Base-by-base conservation (phyloP, 768 basidiomycete species). In the Mycena galericulata region DNA sequence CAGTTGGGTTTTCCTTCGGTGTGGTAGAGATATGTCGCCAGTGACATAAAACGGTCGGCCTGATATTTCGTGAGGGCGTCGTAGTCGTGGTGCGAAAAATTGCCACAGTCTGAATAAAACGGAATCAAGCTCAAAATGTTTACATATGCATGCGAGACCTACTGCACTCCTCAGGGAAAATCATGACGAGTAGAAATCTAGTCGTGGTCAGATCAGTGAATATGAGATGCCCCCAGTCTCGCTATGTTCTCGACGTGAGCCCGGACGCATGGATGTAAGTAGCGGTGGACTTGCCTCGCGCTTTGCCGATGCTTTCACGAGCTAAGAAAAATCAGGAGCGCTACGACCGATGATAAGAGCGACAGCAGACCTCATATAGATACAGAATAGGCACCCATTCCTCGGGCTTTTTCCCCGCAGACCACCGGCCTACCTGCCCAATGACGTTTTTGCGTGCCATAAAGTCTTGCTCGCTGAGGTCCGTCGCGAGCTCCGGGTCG, bases 201-300 rank as follows among this genome's bases (percentile, higher is more conserved):
- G 74, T 76, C 14, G 70, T 70, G 2, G 76, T 78, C 32, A 60
- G 18, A 43, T 79, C 75, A 6, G 68, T 73, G 63, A 79, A 80
- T 4, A 80, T 45, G 4, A 80, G 59, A 73, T 80, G 76, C 11
- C 79, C 79, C 77, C 79, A 79, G 61, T 80, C 79, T 43, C 75
- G 67, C 76, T 80, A n/a, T n/a, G n/a, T 65, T 45, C 18, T 0
- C 15, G 38, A 20, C n/a, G n/a, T 56, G n/a, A 62, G 29, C 30
- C n/a, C 11, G 34, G 26, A n/a, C 20, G 36, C 20, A 54, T 36
- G 8, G 4, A 32, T 9, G 7, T 2, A 24, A 29, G 10, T n/a
- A n/a, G 4, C 47, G 20, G 32, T 34, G 30, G 20, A 63, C 72
- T 58, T 49, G 73, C 78, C 67, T 73, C 61, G 10, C 74, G 68